Conservation (phyloP, 257 asterid species). For the Solanum habrochaites region DNA sequence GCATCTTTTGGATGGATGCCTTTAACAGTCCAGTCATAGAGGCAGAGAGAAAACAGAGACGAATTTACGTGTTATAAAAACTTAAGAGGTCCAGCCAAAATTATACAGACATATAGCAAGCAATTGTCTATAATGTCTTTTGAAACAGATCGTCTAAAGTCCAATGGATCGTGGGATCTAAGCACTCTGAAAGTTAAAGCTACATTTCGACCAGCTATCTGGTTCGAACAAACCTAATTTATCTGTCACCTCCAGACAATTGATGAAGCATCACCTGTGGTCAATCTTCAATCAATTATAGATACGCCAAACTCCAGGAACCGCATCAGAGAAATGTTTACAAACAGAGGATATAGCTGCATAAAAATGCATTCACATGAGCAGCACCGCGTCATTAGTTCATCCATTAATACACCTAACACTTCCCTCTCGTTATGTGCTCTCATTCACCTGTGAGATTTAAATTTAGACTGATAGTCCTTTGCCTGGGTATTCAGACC, state of each 20-base stretch:
- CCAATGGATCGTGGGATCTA: not conserved
- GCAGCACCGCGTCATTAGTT: not conserved
- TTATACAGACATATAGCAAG: not conserved
- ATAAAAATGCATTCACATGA: not conserved
- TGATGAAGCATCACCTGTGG: not conserved
- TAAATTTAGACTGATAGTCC: slow-evolving; percentile 24
- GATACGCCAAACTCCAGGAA: not conserved
- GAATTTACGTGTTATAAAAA: not conserved
- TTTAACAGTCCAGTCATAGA: not conserved
- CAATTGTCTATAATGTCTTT: not conserved
- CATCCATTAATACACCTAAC: not conserved
- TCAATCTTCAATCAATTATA: not conserved
- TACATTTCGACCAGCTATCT: not conserved
- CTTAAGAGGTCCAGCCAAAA: not conserved
- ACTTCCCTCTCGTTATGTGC: not conserved
- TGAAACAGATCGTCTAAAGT: not conserved
- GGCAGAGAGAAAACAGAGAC: not conserved
- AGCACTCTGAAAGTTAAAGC: not conserved
- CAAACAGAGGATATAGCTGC: not conserved
- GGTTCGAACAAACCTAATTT: not conserved
- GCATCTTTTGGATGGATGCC: not conserved
- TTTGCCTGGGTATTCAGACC: slow-evolving; percentile 16
- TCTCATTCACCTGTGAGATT: not conserved
- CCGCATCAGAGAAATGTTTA: not conserved
- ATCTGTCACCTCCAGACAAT: not conserved